These are phyloP conservation scores for Epicoccum sorghinum DNA, from an alignment of 2,329 filamentous ascomycete species.

Conservation along the genomic window DNA sequence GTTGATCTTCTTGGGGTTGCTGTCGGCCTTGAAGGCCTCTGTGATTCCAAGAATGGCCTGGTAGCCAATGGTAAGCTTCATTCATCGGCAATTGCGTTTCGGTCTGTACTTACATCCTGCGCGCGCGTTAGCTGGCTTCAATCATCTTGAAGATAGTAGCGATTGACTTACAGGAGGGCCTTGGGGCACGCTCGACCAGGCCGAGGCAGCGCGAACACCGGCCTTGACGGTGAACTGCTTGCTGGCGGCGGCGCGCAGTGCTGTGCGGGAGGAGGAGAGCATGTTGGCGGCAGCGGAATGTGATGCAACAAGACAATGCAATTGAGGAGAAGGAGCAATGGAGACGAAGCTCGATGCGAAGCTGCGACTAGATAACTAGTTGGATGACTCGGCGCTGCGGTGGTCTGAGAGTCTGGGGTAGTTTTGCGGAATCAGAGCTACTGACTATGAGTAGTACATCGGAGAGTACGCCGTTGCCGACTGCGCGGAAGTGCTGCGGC, in stretches of 20 bases:
- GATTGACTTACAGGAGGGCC: conserved; percentile 81
- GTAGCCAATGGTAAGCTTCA: conserved; percentile 27
- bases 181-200: conserved; percentile 90
- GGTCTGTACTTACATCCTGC: conserved; percentile 44
- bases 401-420: conserved; percentile 29
- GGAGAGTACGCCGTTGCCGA: conserved; percentile 18
- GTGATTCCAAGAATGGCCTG: conserved; percentile 90
- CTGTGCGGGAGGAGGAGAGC: conserved; percentile 47
- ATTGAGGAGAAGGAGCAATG: conserved; percentile 11
- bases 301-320: conserved; percentile 11
- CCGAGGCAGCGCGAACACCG: conserved; percentile 70
- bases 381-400: conserved; percentile 10
- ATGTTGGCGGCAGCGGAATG: conserved; percentile 30
- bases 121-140: conserved; percentile 25
- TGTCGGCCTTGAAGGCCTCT: conserved; percentile 98
- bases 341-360: conserved; percentile 10
- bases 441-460: background rate
- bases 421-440: conserved; percentile 34
- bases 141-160: conserved; percentile 15
- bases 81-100: conserved; percentile 1
- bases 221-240: conserved; percentile 43
- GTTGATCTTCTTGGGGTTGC: conserved; percentile 95
- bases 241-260: conserved; percentile 46
- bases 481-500: conserved; percentile 9
- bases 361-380: background rate